Evolutionary conservation across 1,284 basidiomycete genomes (phyloP), one percentile per base, ranked within the genome.

Genomic region (Cutaneotrichosporon spelunceum): DNA sequence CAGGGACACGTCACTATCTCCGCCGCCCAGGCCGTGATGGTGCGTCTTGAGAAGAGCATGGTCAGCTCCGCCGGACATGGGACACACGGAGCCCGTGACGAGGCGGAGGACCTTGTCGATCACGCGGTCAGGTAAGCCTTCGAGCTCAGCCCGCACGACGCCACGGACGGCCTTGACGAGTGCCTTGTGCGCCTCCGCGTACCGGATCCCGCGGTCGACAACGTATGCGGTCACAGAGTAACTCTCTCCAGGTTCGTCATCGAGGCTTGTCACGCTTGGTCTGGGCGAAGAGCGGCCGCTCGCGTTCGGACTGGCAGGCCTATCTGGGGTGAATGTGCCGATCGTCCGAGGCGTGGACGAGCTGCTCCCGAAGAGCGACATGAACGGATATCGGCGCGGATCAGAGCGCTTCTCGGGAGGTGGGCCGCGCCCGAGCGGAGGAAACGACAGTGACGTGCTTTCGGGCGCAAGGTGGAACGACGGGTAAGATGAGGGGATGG

Each of bases 361-460:
- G 11, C 65, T 61, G 10, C 62, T 63, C 23, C 76, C 76, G 34
- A 77, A 78, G 30, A 78, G 58, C 8, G 76, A 76, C 10, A 74
- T 71, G 61, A 79, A 78, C 0, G 77, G 75, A 56, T 77, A 77
- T 6, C 76, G 61, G 2, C 67, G 67, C 3, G 67, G 55, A 49
- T 66, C 68, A 1, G 68, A 69, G 34, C 66, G 65, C 34, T 67
- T 60, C 23, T 68, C 60, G 4, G 62, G n/a, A n/a, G n/a, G 62
- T 10, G 56, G 34, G 6, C 52, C 52, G 44, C 67, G 68, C 30
- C 70, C 69, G 2, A 72, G 83, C 0, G 87, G 85, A 1, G 89
- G 89, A 16, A 92, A 81, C 1, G 88, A 85, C 0, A 93, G 82
- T 0, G 82, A 78, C 0, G 84, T 68, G 0, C 83, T 80, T 57